Conservation (phyloP, 2,329 filamentous ascomycete genomes). For the Pseudophaeomoniella oleicola region DNA sequence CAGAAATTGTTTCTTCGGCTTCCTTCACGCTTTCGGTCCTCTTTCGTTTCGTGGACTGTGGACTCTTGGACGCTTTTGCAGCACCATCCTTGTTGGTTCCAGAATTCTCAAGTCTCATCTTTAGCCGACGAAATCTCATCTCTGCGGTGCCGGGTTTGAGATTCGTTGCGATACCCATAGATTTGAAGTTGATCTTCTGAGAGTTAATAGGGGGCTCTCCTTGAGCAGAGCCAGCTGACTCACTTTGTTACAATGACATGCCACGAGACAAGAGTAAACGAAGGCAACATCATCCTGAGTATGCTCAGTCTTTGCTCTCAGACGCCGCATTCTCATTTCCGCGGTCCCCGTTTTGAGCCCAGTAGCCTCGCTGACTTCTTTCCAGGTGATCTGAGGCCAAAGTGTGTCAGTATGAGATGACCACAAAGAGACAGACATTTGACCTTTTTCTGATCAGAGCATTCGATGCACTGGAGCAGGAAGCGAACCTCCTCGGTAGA, state of each 20-base stretch:
- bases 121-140: background rate
- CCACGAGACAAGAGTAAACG: background rate
- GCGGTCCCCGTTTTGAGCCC: background rate
- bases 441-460: background rate
- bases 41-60: no score
- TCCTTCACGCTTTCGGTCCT: no score
- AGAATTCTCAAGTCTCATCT: background rate
- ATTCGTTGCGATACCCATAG: background rate
- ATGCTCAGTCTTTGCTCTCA: background rate
- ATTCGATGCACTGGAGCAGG: background rate
- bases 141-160: background rate
- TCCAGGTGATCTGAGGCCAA: background rate
- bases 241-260: background rate
- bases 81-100: background rate
- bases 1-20: no score
- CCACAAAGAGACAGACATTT: background rate
- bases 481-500: background rate
- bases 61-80: no score
- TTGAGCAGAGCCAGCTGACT: no score
- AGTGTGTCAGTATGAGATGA: background rate
- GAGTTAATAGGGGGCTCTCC: no score
- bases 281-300: background rate
- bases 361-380: background rate
- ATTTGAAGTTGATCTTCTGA: background rate
- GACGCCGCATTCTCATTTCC: background rate